A percentile compares a stretch with the other conserved stretches of the same genome.
phyloP scores from a whole-genome alignment of 257 asterid species.

The Misopates orontium region DNA sequence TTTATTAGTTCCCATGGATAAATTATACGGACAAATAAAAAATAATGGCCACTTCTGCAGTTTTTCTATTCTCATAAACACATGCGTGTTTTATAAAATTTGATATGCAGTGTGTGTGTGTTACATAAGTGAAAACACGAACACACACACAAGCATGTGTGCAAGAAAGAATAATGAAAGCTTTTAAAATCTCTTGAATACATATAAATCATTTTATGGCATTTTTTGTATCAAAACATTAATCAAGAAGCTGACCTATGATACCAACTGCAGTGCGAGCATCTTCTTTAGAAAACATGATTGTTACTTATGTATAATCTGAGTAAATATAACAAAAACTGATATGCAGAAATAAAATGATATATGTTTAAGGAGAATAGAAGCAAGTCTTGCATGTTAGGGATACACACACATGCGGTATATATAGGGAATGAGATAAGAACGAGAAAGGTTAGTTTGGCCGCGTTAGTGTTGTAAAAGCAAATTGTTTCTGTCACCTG shows the following conservation, averaged over 20 bases:
- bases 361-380: background rate
- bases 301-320: background rate
- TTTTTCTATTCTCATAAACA: too few relatives aligned
- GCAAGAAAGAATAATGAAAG: too few relatives aligned
- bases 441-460: constrained; percentile 38
- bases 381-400: constrained; percentile 18
- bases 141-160: too few relatives aligned
- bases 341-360: background rate
- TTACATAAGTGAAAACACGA: too few relatives aligned
- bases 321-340: background rate
- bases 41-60: too few relatives aligned
- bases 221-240: background rate
- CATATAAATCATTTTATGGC: too few relatives aligned
- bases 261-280: constrained; percentile 62
- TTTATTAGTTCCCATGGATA: too few relatives aligned
- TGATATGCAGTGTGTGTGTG: too few relatives aligned
- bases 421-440: constrained; percentile 26
- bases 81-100: too few relatives aligned
- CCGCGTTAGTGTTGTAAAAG: constrained; percentile 18
- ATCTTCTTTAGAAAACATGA: constrained; percentile 50
- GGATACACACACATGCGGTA: background rate
- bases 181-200: too few relatives aligned
- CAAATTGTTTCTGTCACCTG: constrained; percentile 35
- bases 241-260: constrained; percentile 45
- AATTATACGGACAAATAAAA: too few relatives aligned